phyloP scores from a whole-genome alignment of 257 asterid genomes.

The Pogostemon cablin region DNA sequence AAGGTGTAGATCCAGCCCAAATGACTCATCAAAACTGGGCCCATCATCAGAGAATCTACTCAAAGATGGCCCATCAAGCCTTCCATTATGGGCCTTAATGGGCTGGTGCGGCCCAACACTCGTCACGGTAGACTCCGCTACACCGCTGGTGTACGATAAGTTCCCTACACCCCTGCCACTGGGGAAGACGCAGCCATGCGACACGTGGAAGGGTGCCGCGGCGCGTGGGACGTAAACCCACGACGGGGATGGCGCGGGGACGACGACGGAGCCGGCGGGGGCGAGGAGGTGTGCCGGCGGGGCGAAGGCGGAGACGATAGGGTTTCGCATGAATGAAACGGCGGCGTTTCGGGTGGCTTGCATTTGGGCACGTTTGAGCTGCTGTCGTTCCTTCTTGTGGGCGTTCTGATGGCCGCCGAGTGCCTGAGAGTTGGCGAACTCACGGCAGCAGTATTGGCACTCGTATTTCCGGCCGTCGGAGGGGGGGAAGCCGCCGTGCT shows the following conservation, averaged over 20 bases:
- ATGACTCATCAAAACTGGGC: slow-evolving; percentile 64
- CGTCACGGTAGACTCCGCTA: slow-evolving; percentile 54
- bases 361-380: slow-evolving; percentile 85
- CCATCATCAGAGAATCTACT: slow-evolving; percentile 73
- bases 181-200: slow-evolving; percentile 74
- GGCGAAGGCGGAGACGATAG: slow-evolving; percentile 79
- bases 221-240: slow-evolving; percentile 87
- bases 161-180: slow-evolving; percentile 52
- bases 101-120: slow-evolving; percentile 56
- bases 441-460: slow-evolving; percentile 95
- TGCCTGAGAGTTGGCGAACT: slow-evolving; percentile 94
- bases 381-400: slow-evolving; percentile 93
- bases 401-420: slow-evolving; percentile 98
- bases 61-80: slow-evolving; percentile 70
- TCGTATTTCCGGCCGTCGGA: slow-evolving; percentile 85
- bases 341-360: slow-evolving; percentile 90
- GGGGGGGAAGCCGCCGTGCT: slow-evolving; percentile 37
- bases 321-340: slow-evolving; percentile 86
- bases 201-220: slow-evolving; percentile 64
- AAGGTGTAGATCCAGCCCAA: slow-evolving; percentile 88
- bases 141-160: slow-evolving; percentile 50
- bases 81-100: slow-evolving; percentile 52
- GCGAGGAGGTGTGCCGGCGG: slow-evolving; percentile 85
- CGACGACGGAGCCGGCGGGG: slow-evolving; percentile 47
- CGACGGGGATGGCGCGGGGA: slow-evolving; percentile 48